phyloP scores from a whole-genome alignment of 208 protist genomes.

The Novymonas esmeraldas region DNA sequence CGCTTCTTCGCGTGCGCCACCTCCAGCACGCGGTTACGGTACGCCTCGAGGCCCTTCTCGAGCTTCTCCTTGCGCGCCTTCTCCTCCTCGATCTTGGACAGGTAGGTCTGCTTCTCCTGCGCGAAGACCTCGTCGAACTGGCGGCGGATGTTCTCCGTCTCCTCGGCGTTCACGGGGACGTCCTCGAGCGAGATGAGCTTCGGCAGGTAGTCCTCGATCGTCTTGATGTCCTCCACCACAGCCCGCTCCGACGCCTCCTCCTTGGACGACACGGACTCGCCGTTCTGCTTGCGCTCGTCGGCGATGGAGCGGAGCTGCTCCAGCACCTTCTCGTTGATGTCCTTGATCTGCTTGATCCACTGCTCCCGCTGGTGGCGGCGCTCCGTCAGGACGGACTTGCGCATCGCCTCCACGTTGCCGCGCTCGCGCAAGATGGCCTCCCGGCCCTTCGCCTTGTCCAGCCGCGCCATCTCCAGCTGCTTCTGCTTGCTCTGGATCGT shows the following conservation, averaged over 20 bases:
- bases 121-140: conserved; percentile 90
- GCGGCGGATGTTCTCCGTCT: conserved; percentile 85
- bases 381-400: conserved; percentile 72
- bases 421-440: conserved; percentile 84
- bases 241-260: conserved; percentile 81
- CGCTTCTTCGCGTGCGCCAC: conserved; percentile 81
- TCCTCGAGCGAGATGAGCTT: conserved; percentile 92
- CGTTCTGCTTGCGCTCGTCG: conserved; percentile 77
- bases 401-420: conserved; percentile 69
- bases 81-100: conserved; percentile 82
- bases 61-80: conserved; percentile 88
- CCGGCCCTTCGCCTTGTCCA: conserved; percentile 84
- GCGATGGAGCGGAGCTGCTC: conserved; percentile 69
- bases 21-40: conserved; percentile 81
- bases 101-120: conserved; percentile 81
- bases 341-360: conserved; percentile 91
- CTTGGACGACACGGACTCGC: conserved; percentile 60
- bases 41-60: conserved; percentile 85
- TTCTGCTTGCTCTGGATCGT: conserved; percentile 82
- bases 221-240: conserved; percentile 81
- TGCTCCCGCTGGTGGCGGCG: conserved; percentile 82
- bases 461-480: conserved; percentile 87
- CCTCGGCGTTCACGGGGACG: conserved; percentile 75
- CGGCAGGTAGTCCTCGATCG: conserved; percentile 85
- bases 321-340: conserved; percentile 88